Evolutionary conservation across 768 basidiomycete species (phyloP).

Genomic region (Termitomyces sp.): DNA sequence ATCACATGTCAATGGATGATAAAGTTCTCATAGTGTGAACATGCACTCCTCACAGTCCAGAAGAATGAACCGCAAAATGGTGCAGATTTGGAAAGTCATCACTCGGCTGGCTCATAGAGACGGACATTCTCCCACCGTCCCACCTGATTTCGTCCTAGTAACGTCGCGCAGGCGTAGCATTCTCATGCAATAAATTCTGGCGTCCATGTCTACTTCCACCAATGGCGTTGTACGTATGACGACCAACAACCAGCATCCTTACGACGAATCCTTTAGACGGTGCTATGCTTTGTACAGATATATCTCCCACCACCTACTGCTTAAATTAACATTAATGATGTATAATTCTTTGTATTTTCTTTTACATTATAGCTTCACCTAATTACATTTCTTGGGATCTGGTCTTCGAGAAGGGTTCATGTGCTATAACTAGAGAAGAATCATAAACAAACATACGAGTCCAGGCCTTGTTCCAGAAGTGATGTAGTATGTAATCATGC

Average conservation of each 20-base stretch:
- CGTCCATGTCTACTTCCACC: neutral
- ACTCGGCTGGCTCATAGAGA: slow-evolving; percentile 46
- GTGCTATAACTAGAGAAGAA: neutral
- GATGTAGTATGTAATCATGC: neutral
- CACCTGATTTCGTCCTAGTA: slow-evolving; percentile 58
- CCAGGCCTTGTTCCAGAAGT: neutral
- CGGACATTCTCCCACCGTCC: slow-evolving; percentile 46
- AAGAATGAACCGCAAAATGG: slow-evolving; percentile 48
- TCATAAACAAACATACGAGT: neutral
- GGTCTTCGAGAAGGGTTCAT: neutral
- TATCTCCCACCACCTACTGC: neutral
- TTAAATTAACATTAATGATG: neutral
- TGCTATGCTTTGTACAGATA: neutral
- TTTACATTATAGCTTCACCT: neutral
- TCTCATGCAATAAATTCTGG: slow-evolving; percentile 20
- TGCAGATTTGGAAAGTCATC: slow-evolving; percentile 57
- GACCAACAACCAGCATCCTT: neutral
- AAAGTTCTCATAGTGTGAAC: slow-evolving; percentile 2
- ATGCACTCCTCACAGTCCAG: slow-evolving; percentile 31
- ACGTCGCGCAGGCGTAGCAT: slow-evolving; percentile 50
- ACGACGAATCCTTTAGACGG: too few relatives aligned
- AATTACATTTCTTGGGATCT: neutral
- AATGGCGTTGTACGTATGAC: neutral
- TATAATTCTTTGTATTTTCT: too few relatives aligned
- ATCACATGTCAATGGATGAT: neutral